Evolutionary conservation across 2,329 filamentous ascomycete genomes (phyloP).

Genomic region (Aspergillus latus): DNA sequence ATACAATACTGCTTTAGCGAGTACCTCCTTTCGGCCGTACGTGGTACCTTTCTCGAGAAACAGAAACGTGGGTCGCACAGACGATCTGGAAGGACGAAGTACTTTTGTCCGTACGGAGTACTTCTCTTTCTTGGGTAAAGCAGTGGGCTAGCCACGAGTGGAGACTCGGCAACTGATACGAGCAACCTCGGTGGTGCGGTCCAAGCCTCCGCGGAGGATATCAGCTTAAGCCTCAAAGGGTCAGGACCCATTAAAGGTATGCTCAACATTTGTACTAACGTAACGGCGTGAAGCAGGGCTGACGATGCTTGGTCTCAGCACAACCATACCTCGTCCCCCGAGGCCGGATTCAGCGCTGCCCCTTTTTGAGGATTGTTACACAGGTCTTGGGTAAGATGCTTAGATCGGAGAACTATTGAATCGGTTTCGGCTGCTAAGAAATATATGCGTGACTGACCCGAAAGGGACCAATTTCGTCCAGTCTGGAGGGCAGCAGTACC

Average conservation of each 20-base stretch:
- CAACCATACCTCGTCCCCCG: background rate
- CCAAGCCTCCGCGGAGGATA: background rate
- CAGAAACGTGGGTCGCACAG: conserved; percentile 2
- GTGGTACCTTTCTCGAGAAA: background rate
- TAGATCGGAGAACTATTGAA: conserved; percentile 5
- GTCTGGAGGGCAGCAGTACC: background rate
- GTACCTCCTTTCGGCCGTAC: background rate
- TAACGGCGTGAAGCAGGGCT: background rate
- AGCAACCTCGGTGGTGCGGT: background rate
- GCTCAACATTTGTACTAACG: background rate
- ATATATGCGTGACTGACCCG: background rate
- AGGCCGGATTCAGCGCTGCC: background rate
- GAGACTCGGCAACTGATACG: conserved; percentile 3
- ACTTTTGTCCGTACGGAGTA: background rate
- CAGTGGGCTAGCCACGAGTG: conserved; percentile 2
- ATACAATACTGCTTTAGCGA: background rate
- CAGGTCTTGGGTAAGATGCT: background rate
- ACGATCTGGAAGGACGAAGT: background rate
- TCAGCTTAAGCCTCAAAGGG: background rate
- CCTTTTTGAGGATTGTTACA: conserved; percentile 3
- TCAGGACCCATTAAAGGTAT: background rate
- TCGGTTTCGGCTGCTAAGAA: background rate
- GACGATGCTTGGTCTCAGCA: background rate
- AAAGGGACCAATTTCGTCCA: background rate
- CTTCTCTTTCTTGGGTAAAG: background rate